Base-by-base conservation (phyloP, 352 stramenopile genomes). In the Phytophthora nicotianae region DNA sequence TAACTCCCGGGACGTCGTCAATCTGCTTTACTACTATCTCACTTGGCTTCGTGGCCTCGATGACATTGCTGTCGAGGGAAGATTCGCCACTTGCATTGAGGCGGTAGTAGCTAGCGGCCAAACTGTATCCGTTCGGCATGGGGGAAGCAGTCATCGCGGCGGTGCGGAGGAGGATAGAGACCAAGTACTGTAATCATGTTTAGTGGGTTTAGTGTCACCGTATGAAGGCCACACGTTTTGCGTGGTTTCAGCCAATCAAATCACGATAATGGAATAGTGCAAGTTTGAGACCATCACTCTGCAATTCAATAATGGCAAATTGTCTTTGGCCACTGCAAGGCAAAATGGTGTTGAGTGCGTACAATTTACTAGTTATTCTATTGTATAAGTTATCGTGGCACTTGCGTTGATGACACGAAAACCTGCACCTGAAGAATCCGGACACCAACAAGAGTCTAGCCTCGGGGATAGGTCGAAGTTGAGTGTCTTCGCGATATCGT, bases 71-170 rank as follows among this genome's bases (percentile, higher is more conserved):
- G 5, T 60, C 42, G 26, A 48, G 33, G 7, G 33, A 10, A 8
- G 53, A 27, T 41, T 68, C 42, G 10, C 23, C 52, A 19, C 26
- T 71, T 55, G 60, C 69, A 60, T 66, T 29, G 33, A 77, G 50
- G 29, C 51, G 69, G 43, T 74, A 72, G 48, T 74, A 77, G 43
- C 54, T 74, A 10, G 69, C 69, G 27, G 59, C 59, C 14, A 72
- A 17, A 32, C 65, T 68, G 56, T 68, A 77, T 26, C 32, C 42
- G n/a, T 26, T 65, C 16, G 63, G 41, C 41, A 68, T 49, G 43
- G 16, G 29, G 54, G 61, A 26, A 24, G 32, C 45, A 4, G 55
- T 56, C 63, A 73, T 76, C 20, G 45, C 47, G 54, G 23, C 33
- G 19, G 29, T 52, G 47, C 6, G 10, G 16, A 2, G 41, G 20